Conservation (phyloP, 345 rosid species). For the Cardiospermum halicacabum region DNA sequence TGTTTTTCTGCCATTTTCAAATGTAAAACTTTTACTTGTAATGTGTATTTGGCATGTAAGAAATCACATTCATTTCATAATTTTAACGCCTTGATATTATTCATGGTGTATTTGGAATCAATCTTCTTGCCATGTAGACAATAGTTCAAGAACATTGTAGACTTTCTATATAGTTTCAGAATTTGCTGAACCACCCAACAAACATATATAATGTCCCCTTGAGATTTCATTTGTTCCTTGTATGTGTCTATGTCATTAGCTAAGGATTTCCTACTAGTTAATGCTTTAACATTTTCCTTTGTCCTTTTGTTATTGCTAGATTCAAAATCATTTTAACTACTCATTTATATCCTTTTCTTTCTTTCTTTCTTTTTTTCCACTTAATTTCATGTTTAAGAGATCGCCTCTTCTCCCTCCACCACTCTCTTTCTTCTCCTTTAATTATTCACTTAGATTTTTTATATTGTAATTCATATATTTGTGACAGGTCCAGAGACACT, state of each 20-base stretch:
- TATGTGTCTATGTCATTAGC: neutral
- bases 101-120: neutral
- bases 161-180: neutral
- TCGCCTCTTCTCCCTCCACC: neutral
- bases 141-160: conserved; percentile 3
- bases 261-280: neutral
- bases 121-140: neutral
- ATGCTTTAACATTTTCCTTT: neutral
- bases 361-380: too few relatives aligned
- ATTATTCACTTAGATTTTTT: too few relatives aligned
- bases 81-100: neutral
- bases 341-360: neutral
- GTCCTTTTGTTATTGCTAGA: neutral
- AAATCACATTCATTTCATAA: neutral
- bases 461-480: too few relatives aligned
- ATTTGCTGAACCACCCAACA: neutral
- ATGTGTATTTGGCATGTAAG: neutral
- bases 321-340: neutral
- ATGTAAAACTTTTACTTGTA: neutral
- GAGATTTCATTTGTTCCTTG: neutral
- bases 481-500: conserved; percentile 82
- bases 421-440: conserved; percentile 1
- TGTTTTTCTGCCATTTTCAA: neutral
- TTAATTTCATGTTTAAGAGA: neutral
- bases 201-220: neutral